phyloP scores from a whole-genome alignment of 768 basidiomycete species.

The Mycena rosella region DNA sequence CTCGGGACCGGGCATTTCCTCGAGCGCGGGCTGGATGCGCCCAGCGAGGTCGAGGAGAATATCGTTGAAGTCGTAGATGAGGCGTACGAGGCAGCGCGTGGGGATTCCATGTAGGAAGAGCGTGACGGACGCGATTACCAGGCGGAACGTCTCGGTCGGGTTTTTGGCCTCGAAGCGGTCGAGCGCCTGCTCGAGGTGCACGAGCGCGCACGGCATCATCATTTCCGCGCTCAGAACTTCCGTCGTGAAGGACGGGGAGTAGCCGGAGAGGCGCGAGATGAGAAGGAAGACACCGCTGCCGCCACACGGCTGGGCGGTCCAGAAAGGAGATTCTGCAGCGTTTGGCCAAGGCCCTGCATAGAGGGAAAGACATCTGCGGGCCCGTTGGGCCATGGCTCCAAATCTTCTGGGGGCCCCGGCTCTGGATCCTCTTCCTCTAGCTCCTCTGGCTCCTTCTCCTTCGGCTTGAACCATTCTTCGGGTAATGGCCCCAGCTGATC shows the following conservation, averaged over 20 bases:
- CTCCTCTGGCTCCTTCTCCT: background rate
- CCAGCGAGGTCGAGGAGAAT: background rate
- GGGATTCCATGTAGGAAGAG: slow-evolving; percentile 20
- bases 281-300: slow-evolving; percentile 27
- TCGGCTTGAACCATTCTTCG: slow-evolving; percentile 1
- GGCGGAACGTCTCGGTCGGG: slow-evolving; percentile 20
- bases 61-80: slow-evolving; percentile 13
- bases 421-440: background rate
- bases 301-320: slow-evolving; percentile 12
- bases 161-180: slow-evolving; percentile 2
- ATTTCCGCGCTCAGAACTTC: background rate
- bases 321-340: slow-evolving; percentile 16
- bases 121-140: slow-evolving; percentile 15
- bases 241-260: background rate
- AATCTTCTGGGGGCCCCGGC: background rate
- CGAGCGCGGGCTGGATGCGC: slow-evolving; percentile 18
- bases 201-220: slow-evolving; percentile 15
- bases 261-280: slow-evolving; percentile 19
- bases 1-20: slow-evolving; percentile 15
- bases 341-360: background rate
- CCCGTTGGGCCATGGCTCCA: slow-evolving; percentile 5
- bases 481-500: slow-evolving; percentile 19
- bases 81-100: slow-evolving; percentile 8
- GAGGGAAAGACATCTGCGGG: slow-evolving; percentile 19
- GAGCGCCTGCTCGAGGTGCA: slow-evolving; percentile 22